phyloP scores from a whole-genome alignment of 257 asterid genomes.

The Jaltomata sinuosa region DNA sequence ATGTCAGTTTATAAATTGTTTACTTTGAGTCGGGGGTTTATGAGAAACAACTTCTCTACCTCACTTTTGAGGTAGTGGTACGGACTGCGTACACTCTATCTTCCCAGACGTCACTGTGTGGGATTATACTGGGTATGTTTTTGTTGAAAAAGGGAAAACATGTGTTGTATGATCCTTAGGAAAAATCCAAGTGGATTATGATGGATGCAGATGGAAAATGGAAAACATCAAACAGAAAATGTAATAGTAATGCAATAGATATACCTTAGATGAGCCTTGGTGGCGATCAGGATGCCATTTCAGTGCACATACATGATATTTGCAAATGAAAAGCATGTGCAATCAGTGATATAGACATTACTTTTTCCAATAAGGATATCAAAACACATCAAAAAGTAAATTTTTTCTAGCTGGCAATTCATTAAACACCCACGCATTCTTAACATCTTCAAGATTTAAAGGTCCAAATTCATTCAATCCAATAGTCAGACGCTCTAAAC shows the following conservation, averaged over 20 bases:
- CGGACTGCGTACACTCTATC: too few relatives aligned
- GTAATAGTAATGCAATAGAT: neutral
- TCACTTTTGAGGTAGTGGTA: too few relatives aligned
- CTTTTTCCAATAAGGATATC: neutral
- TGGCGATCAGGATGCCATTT: conserved; percentile 99
- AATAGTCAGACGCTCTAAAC: conserved; percentile 60
- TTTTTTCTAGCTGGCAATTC: neutral
- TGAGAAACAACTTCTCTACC: too few relatives aligned
- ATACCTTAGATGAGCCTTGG: conserved; percentile 88
- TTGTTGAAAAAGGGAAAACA: too few relatives aligned
- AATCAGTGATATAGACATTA: neutral
- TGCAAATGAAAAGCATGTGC: conserved; percentile 18
- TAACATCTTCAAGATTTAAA: conserved; percentile 67
- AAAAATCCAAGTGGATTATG: neutral
- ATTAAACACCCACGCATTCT: conserved; percentile 59
- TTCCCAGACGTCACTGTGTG: too few relatives aligned
- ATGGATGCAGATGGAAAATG: neutral
- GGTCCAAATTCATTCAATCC: conserved; percentile 80
- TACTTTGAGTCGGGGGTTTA: too few relatives aligned
- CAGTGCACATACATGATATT: conserved; percentile 81
- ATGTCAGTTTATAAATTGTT: too few relatives aligned
- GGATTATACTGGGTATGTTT: too few relatives aligned
- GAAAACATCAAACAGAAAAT: neutral
- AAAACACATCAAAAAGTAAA: neutral
- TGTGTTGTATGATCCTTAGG: neutral